Evolutionary conservation across 495 filamentous ascomycete species (phyloP).

Genomic region (Xylaria cubensis): DNA sequence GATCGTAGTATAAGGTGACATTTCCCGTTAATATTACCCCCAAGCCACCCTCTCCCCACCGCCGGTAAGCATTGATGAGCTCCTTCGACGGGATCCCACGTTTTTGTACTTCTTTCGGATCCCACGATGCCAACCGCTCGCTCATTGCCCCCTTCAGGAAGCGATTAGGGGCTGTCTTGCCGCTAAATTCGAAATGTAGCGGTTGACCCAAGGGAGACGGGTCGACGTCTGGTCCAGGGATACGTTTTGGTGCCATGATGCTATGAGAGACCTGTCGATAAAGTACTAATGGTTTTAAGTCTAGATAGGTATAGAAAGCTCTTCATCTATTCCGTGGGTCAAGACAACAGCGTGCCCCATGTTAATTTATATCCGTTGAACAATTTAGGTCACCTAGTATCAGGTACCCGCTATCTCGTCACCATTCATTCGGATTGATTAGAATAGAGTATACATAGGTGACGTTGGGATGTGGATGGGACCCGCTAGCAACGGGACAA

Average conservation of each 20-base stretch:
- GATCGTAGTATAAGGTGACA: constrained; percentile 64
- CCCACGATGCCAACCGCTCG: constrained; percentile 65
- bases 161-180: constrained; percentile 61
- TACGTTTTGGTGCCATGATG: constrained; percentile 24
- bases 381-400: not conserved
- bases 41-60: constrained; percentile 65
- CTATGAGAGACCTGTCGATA: not conserved
- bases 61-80: constrained; percentile 63
- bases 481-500: not conserved
- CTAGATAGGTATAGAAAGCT: not conserved
- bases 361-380: not conserved
- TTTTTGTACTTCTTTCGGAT: constrained; percentile 32
- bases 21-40: constrained; percentile 70
- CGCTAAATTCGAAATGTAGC: constrained; percentile 64
- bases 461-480: not conserved
- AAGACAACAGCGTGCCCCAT: not conserved
- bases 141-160: constrained; percentile 70
- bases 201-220: constrained; percentile 61
- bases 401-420: not conserved
- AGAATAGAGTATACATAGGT: not conserved
- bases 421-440: not conserved
- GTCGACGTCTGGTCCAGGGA: constrained; percentile 35
- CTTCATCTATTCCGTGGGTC: not conserved
- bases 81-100: constrained; percentile 66
- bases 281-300: not conserved